Base-by-base conservation (phyloP, 2,329 filamentous ascomycete genomes). In the Aspergillus spinulosporus region DNA sequence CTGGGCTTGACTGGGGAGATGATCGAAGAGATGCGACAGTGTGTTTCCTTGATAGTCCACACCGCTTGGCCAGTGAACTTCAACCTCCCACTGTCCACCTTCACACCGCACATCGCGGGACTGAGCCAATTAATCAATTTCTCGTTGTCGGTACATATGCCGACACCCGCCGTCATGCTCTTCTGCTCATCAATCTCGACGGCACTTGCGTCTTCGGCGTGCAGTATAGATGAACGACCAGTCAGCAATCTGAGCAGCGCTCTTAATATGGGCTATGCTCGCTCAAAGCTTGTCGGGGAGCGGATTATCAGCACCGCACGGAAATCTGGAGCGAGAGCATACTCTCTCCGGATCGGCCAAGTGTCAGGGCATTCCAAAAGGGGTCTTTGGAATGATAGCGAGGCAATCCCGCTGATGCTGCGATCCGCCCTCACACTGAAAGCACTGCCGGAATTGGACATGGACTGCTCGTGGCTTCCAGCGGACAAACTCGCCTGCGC, bases 61-160 rank as follows among this genome's bases (percentile, higher is more conserved):
- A 72, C 79, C 2, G 80, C 81, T 12, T 84, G 81, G 81, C 77
- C 79, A 1, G 81, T 84, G 51, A 82, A 83, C 63, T 83, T 83
- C 69, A 77, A 78, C 39, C 71, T 82, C 54, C 77, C 77, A 1
- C 69, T 83, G 1, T 60, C 67, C 21, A 77, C 73, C 61, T 83
- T 82, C 59, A 74, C 74, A 32, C 74, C 76, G 37, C 78, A 82
- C 61, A 78, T 75, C 46, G 56, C 59, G 45, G 74, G 78, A 2
- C 66, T 82, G 3, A 66, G 69, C 48, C 75, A 80, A 54, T 72
- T 83, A 0, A 66, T 82, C 44, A 65, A 75, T 46, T 72, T 83
- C 34, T 77, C 78, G 0, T 65, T 80, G 4, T 70, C 66, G 0
- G 72, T 73, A 1, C 61, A 65, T n/a, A 66, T 66, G 32, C 49